A percentile compares a stretch with the other conserved stretches of the same genome.
These are phyloP conservation scores for Dittrichia graveolens DNA, from an alignment of 129 eudicot species.

Conservation along the genomic window DNA sequence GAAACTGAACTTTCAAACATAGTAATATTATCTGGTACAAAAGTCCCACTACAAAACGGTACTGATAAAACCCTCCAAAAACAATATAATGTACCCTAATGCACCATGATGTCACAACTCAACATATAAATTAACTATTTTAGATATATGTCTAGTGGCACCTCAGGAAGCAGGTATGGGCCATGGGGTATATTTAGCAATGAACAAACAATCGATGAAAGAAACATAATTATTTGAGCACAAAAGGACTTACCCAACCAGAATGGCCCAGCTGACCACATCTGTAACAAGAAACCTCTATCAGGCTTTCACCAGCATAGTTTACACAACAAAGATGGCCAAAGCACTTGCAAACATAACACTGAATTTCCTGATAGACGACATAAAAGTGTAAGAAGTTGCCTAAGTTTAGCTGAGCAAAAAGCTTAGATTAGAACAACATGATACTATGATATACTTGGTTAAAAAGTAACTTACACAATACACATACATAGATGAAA, in stretches of 20 bases:
- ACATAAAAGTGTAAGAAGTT: conserved; percentile 10
- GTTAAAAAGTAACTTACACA: conserved; percentile 11
- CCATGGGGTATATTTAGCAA: neutral
- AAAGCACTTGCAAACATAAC: conserved; percentile 75
- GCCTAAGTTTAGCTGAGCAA: neutral
- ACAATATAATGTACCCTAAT: neutral
- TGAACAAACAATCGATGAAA: neutral
- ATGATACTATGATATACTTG: no score
- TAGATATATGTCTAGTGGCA: neutral
- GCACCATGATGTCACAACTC: conserved; percentile 1
- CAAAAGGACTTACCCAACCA: conserved; percentile 70
- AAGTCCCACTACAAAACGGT: no score
- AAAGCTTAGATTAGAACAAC: neutral
- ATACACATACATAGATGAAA: conserved; percentile 1
- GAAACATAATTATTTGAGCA: neutral
- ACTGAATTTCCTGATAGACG: conserved; percentile 69
- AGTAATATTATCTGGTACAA: no score
- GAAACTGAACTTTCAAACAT: no score
- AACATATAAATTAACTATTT: neutral
- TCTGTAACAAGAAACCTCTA: conserved; percentile 79
- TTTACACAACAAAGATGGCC: conserved; percentile 90
- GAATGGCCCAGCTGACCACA: conserved; percentile 90
- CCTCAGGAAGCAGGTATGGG: neutral
- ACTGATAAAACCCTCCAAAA: no score
- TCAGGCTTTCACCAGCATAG: conserved; percentile 45